phyloP scores from a whole-genome alignment of 345 rosid species.

The Viola odorata region DNA sequence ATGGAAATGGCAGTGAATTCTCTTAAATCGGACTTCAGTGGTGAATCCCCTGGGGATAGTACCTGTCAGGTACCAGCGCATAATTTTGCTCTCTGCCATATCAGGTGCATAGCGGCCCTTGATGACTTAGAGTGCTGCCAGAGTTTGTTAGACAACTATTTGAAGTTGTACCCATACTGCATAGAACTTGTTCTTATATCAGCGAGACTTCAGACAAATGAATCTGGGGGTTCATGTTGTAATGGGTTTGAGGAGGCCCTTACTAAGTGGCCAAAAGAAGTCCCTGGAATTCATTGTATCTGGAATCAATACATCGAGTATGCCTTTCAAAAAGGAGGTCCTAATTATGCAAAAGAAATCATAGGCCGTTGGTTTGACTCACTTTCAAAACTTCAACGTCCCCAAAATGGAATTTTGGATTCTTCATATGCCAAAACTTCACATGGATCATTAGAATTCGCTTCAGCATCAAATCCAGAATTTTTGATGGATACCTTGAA shows the following conservation, averaged over 20 bases:
- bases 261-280: constrained; percentile 54
- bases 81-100: constrained; percentile 52
- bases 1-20: constrained; percentile 43
- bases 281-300: constrained; percentile 60
- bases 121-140: constrained; percentile 36
- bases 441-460: constrained; percentile 14
- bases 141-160: constrained; percentile 50
- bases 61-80: constrained; percentile 35
- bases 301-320: constrained; percentile 91
- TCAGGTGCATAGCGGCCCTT: constrained; percentile 54
- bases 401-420: constrained; percentile 24
- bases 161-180: constrained; percentile 53
- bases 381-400: constrained; percentile 34
- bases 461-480: constrained; percentile 29
- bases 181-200: constrained; percentile 60
- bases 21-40: constrained; percentile 24
- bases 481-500: constrained; percentile 16
- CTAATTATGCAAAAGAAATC: constrained; percentile 48
- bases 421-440: constrained; percentile 16
- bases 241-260: constrained; percentile 67
- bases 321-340: constrained; percentile 48
- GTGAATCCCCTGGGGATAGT: constrained; percentile 25
- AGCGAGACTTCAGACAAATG: constrained; percentile 43
- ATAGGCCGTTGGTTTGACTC: constrained; percentile 60
- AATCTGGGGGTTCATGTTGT: constrained; percentile 26